phyloP scores from a whole-genome alignment of 257 asterid genomes.

The Jacaranda copaia region DNA sequence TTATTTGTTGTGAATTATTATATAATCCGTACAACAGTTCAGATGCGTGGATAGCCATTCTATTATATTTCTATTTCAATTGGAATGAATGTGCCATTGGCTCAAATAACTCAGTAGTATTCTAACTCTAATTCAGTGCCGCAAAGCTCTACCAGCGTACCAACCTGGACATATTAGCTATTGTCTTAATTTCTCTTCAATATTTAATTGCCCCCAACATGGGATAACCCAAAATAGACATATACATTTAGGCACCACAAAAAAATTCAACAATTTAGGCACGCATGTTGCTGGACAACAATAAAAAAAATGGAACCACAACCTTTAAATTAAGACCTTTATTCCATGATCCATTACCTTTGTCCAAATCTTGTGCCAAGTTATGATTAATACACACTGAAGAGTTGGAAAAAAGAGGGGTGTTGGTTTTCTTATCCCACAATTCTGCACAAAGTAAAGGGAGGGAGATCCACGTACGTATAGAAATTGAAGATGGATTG shows the following conservation, averaged over 20 bases:
- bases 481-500: conserved; percentile 1
- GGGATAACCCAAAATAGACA: background rate
- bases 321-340: conserved; percentile 26
- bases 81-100: no score
- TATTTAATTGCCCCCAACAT: background rate
- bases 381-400: background rate
- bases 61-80: no score
- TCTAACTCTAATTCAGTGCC: no score
- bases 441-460: conserved; percentile 30
- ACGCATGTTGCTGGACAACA: background rate
- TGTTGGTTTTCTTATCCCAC: conserved; percentile 25
- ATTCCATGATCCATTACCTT: background rate
- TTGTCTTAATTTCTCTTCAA: no score
- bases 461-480: background rate
- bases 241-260: background rate
- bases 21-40: no score
- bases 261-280: background rate
- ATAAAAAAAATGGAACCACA: background rate
- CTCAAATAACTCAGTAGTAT: no score
- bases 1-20: no score
- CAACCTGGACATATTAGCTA: no score
- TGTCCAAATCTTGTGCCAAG: conserved; percentile 23
- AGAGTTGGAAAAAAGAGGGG: background rate
- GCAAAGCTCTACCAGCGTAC: no score
- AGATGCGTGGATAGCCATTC: no score